These are phyloP conservation scores for Coniophora puteana DNA, from an alignment of 1,284 basidiomycete species.

Conservation along the genomic window DNA sequence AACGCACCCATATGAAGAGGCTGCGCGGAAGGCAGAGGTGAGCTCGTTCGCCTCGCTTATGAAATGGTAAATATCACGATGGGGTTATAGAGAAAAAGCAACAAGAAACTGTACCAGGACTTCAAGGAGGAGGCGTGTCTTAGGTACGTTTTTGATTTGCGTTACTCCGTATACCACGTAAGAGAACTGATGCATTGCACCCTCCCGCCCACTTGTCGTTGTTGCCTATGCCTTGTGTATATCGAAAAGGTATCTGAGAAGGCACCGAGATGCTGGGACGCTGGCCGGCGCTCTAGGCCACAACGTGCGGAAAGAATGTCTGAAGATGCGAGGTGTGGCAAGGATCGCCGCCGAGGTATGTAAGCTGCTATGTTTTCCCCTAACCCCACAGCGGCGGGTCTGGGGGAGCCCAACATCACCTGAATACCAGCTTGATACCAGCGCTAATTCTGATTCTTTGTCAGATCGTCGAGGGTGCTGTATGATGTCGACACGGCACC, in stretches of 20 bases:
- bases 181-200: neutral
- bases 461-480: too few species aligned
- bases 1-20: conserved; percentile 78
- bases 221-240: neutral
- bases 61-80: neutral
- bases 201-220: neutral
- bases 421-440: too few species aligned
- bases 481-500: too few species aligned
- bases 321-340: conserved; percentile 53
- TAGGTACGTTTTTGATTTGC: conserved; percentile 35
- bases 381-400: too few species aligned
- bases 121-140: conserved; percentile 74
- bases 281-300: conserved; percentile 45
- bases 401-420: too few species aligned
- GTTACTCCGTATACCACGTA: neutral
- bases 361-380: too few species aligned
- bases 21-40: conserved; percentile 64
- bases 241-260: conserved; percentile 51
- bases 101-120: conserved; percentile 73
- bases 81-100: conserved; percentile 59
- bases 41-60: conserved; percentile 4
- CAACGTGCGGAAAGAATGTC: conserved; percentile 61
- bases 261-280: conserved; percentile 44
- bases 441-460: too few species aligned
- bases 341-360: conserved; percentile 38